Percentiles rank a stretch among this genome's conserved stretches.
phyloP scores from a whole-genome alignment of 192 early-diverging fungal genomes.

The Rhizoclosmatium sp. region DNA sequence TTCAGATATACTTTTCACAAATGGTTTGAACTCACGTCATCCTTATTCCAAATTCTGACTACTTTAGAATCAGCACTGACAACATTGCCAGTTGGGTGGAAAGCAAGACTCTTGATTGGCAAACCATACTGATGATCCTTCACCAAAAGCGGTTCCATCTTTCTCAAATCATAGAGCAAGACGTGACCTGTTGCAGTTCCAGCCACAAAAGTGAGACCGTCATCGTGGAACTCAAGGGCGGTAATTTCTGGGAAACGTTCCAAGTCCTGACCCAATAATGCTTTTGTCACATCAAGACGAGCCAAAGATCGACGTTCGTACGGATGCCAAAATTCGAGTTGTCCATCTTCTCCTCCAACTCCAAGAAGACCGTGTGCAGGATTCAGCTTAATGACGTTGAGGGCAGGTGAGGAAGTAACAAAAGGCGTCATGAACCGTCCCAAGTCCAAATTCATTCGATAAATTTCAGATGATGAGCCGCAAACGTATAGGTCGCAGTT shows the following conservation, averaged over 20 bases:
- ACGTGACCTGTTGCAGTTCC: conserved; percentile 94
- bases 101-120: conserved; percentile 86
- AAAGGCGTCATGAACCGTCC: conserved; percentile 91
- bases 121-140: conserved; percentile 99
- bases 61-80: conserved; percentile 89
- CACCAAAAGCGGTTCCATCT: conserved; percentile 79
- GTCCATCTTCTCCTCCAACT: conserved; percentile 87
- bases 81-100: conserved; percentile 82
- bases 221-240: conserved; percentile 79
- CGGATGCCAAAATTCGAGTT: conserved; percentile 97
- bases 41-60: conserved; percentile 93
- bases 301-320: conserved; percentile 65
- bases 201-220: conserved; percentile 86
- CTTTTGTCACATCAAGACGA: conserved; percentile 69
- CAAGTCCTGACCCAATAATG: conserved; percentile 29
- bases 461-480: conserved; percentile 84
- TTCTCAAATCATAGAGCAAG: conserved; percentile 91
- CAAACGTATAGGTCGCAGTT: conserved; percentile 89
- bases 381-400: conserved; percentile 72
- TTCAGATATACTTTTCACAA: conserved; percentile 4
- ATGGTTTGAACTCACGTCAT: conserved; percentile 56
- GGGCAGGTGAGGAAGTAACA: conserved; percentile 68
- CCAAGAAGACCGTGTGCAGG: conserved; percentile 93
- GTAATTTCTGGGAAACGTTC: conserved; percentile 70
- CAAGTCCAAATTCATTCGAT: conserved; percentile 89